phyloP scores from a whole-genome alignment of 2,329 filamentous ascomycete genomes.

The Colletotrichum somersetense region DNA sequence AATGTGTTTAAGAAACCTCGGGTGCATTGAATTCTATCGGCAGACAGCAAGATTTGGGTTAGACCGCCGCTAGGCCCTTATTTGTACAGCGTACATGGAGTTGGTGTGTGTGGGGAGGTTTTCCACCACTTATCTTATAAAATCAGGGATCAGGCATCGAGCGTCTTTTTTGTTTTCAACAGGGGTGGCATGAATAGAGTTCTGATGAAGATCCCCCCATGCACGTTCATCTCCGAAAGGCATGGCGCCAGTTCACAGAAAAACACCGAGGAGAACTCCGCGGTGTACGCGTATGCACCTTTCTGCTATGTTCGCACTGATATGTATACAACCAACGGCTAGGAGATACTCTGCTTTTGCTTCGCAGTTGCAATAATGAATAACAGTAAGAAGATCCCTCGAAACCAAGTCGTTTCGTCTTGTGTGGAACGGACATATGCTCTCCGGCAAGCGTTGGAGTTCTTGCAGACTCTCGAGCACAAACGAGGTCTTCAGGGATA shows the following conservation, averaged over 20 bases:
- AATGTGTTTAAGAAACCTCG: constrained; percentile 2
- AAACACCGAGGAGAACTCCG: constrained; percentile 30
- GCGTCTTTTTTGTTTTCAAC: background rate
- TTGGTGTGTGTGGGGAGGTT: constrained; percentile 19
- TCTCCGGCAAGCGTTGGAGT: background rate
- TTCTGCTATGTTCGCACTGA: background rate
- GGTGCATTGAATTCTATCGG: background rate
- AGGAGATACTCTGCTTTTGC: background rate
- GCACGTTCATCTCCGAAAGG: constrained; percentile 34
- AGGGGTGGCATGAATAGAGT: constrained; percentile 29
- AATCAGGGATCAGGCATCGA: constrained; percentile 25
- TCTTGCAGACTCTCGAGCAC: background rate
- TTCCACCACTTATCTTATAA: constrained; percentile 7
- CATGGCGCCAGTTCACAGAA: constrained; percentile 7
- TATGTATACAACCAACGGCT: background rate
- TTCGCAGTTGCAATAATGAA: background rate
- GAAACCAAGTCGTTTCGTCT: background rate
- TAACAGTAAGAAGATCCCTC: too few relatives aligned
- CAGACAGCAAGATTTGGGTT: constrained; percentile 18
- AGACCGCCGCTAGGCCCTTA: constrained; percentile 28
- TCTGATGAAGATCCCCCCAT: constrained; percentile 17
- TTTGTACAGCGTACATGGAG: background rate
- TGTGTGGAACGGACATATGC: background rate
- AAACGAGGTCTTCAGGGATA: constrained; percentile 14
- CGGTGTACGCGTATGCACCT: background rate